A percentile compares a stretch with the other conserved stretches of the same genome.
These are phyloP conservation scores for Cenchrus americanus DNA, from an alignment of 176 grass and related monocot genomes.

Conservation along the genomic window DNA sequence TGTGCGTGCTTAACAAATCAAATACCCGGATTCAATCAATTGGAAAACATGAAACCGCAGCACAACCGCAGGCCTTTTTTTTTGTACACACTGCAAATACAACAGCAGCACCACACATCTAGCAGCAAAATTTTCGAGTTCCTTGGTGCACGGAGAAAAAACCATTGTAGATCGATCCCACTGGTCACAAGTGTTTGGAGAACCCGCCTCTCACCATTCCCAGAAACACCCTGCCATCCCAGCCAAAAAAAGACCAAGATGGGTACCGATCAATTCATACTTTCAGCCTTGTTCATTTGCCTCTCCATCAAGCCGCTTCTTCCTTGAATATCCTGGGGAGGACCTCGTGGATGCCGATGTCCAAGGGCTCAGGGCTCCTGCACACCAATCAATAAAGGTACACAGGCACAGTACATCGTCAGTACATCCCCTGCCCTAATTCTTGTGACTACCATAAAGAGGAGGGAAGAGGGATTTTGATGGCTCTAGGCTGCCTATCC, in stretches of 20 bases:
- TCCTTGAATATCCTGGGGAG: constrained; percentile 84
- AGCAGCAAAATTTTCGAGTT: constrained; percentile 41
- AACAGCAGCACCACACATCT: not conserved
- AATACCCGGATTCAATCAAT: not conserved
- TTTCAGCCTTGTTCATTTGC: constrained; percentile 14
- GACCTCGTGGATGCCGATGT: constrained; percentile 84
- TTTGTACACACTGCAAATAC: constrained; percentile 15
- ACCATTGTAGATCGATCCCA: not conserved
- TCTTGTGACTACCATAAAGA: constrained; percentile 38
- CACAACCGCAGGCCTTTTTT: not conserved
- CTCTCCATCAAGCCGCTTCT: constrained; percentile 20
- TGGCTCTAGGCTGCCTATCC: constrained; percentile 36
- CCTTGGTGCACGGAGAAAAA: not conserved
- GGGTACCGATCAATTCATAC: not conserved
- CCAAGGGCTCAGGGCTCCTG: constrained; percentile 82
- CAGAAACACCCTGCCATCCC: not conserved
- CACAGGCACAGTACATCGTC: constrained; percentile 23
- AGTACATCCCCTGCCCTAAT: constrained; percentile 34
- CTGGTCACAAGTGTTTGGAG: constrained; percentile 1
- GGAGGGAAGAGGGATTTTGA: constrained; percentile 22
- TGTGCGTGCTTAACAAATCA: not conserved
- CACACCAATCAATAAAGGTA: constrained; percentile 16
- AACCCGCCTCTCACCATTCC: not conserved
- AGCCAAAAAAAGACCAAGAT: not conserved
- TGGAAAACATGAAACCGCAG: not conserved